Base-by-base conservation (phyloP, 1,139 yeast genomes). In the Hemisphaericaspora xylofermentans region DNA sequence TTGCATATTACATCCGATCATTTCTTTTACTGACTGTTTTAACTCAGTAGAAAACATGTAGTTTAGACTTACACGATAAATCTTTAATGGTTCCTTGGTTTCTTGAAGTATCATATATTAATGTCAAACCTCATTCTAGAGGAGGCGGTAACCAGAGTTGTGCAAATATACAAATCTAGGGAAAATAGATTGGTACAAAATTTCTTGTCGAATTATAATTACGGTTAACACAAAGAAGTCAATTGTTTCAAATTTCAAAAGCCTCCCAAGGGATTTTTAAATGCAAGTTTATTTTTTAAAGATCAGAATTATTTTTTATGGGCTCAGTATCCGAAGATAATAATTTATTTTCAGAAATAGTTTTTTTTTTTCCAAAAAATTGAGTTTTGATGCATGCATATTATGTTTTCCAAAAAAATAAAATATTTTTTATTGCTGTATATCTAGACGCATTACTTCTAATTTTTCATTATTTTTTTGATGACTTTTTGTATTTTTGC, bases 221-320 rank as follows among this genome's bases (percentile, higher is more conserved):
- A 19, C 34, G 34, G 34, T 19, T 31, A 31, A 16, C 6, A 31
- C 34, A 31, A 31, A 31, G 24, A 31, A 31, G 7, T 28, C 4
- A 30, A 30, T 16, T 31, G 24, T 31, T 30, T 13, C 25, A 19
- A n/a, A n/a, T 6, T 18, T 18, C 17, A 13, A 28, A 28, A 28
- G 18, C 18, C 31, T 15, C 31, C 31, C 5, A 7, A 18, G n/a
- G n/a, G n/a, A n/a, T n/a, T n/a, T n/a, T n/a, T n/a, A n/a, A n/a
- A n/a, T n/a, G n/a, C n/a, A n/a, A 17, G n/a, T 10, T 16, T 30
- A 10, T 30, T 30, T 30, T 30, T 2, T 30, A 14, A 14, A 28
- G 6, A 28, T 6, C 9, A 13, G 10, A 14, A 16, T 29, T 9
- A 9, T 29, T 29, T 17, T 27, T 27, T 27, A 12, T n/a, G 16